Base-by-base conservation (phyloP, 2,329 filamentous ascomycete species). In the Stemphylium vesicarium region DNA sequence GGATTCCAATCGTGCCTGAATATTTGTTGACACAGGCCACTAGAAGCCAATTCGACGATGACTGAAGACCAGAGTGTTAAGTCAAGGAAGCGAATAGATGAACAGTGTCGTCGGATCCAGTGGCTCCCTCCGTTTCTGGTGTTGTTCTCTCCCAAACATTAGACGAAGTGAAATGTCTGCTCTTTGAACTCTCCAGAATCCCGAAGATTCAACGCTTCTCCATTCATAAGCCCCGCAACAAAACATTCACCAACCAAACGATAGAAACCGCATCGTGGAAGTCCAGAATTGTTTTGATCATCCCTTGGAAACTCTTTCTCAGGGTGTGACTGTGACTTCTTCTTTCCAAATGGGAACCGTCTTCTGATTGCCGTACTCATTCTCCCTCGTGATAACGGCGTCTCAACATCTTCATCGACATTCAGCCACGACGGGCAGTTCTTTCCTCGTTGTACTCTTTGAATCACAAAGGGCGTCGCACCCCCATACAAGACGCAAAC, bases 81-180 rank as follows among this genome's bases (percentile, higher is more conserved):
- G n/a, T n/a, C n/a, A n/a, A n/a, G n/a, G n/a, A n/a, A n/a, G n/a
- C n/a, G n/a, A n/a, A n/a, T n/a, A n/a, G n/a, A n/a, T n/a, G n/a
- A n/a, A n/a, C n/a, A n/a, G n/a, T n/a, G n/a, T n/a, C n/a, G n/a
- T n/a, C n/a, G n/a, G n/a, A n/a, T n/a, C n/a, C n/a, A n/a, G n/a
- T n/a, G n/a, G n/a, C n/a, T n/a, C n/a, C n/a, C n/a, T n/a, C n/a
- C n/a, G n/a, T n/a, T 22, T 6, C 20, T 22, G 20, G 6, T 22
- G 6, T 6, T 22, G 20, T 22, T 6, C 20, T 22, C 20, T 22
- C 20, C n/a, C 29, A 16, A 4, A 16, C 16, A 41, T 41, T 16
- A 41, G 5, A 41, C 13, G 1, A 31, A 73, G 31, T 53, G 36
- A 0, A 53, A 3, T 56, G 45, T 68, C 71, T 49, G 69, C 68